These are phyloP conservation scores for Caryopteris hybrid DNA, from an alignment of 305 asterid species.

Conservation along the genomic window DNA sequence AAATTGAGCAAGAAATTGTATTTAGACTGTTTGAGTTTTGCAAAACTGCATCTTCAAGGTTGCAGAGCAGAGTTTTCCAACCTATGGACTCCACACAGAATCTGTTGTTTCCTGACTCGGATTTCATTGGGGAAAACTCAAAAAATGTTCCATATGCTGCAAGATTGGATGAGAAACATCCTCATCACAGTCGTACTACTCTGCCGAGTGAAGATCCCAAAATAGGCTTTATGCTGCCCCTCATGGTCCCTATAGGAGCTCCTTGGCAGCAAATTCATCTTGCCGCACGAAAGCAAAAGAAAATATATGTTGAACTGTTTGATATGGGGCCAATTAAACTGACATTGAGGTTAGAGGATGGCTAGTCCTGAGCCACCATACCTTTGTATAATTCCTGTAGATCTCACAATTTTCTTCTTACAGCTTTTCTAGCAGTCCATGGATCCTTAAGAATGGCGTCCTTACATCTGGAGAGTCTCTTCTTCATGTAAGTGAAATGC, in stretches of 20 bases:
- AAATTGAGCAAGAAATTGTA: constrained; percentile 86
- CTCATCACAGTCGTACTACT: constrained; percentile 26
- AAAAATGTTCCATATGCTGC: constrained; percentile 24
- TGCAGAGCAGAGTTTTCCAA: constrained; percentile 53
- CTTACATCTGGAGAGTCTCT: constrained; percentile 92
- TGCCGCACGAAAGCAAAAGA: constrained; percentile 70
- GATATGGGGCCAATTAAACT: constrained; percentile 82
- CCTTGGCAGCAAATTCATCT: constrained; percentile 97
- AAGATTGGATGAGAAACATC: constrained; percentile 34
- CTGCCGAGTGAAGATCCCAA: constrained; percentile 30
- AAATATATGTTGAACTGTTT: constrained; percentile 80
- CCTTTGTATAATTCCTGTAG: constrained; percentile 10
- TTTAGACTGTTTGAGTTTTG: constrained; percentile 74
- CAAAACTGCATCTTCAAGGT: constrained; percentile 56
- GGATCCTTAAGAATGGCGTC: constrained; percentile 89
- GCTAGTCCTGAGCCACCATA: constrained; percentile 12
- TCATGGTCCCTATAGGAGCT: constrained; percentile 89
- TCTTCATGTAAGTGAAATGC: constrained; percentile 69
- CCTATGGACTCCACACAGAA: constrained; percentile 45
- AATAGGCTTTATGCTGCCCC: constrained; percentile 44
- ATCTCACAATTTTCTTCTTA: constrained; percentile 27
- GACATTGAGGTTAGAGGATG: constrained; percentile 66
- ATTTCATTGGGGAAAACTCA: constrained; percentile 34
- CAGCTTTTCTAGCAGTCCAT: constrained; percentile 98
- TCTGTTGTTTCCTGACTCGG: constrained; percentile 44